Evolutionary conservation across 306 rosid genomes (phyloP).

Genomic region (Trifolium repens): DNA sequence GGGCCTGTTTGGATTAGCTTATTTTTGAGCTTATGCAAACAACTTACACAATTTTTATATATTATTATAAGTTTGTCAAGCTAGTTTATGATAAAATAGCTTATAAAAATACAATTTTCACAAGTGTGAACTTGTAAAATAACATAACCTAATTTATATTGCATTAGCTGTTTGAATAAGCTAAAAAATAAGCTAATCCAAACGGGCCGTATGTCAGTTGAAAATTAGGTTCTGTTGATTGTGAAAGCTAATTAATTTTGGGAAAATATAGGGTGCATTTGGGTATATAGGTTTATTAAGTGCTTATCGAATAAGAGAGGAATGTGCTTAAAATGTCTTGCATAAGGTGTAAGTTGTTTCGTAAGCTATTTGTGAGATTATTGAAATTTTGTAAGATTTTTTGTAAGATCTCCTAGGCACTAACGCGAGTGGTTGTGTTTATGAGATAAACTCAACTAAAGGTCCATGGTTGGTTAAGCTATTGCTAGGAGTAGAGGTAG

Average conservation of each 20-base stretch:
- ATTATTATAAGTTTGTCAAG: too few relatives aligned
- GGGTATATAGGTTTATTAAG: not conserved
- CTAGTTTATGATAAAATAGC: too few relatives aligned
- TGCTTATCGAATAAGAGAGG: not conserved
- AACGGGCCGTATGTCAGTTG: not conserved
- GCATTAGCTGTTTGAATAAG: too few relatives aligned
- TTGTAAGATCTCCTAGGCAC: not conserved
- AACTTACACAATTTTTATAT: too few relatives aligned
- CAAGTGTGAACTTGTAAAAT: too few relatives aligned
- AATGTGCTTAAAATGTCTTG: not conserved
- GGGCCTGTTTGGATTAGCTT: too few relatives aligned
- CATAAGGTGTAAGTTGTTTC: not conserved
- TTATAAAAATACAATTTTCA: too few relatives aligned
- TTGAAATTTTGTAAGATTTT: not conserved
- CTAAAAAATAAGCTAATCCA: not conserved
- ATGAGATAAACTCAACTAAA: not conserved
- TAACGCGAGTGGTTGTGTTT: not conserved
- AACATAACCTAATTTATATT: too few relatives aligned
- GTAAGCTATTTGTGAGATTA: not conserved
- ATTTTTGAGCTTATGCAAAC: too few relatives aligned
- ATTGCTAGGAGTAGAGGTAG: not conserved
- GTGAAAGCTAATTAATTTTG: not conserved
- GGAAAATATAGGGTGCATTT: not conserved
- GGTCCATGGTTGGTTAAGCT: not conserved
- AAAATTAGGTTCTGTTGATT: constrained; percentile 5